Conservation (phyloP, 768 basidiomycete genomes). For the Mycena polygramma region DNA sequence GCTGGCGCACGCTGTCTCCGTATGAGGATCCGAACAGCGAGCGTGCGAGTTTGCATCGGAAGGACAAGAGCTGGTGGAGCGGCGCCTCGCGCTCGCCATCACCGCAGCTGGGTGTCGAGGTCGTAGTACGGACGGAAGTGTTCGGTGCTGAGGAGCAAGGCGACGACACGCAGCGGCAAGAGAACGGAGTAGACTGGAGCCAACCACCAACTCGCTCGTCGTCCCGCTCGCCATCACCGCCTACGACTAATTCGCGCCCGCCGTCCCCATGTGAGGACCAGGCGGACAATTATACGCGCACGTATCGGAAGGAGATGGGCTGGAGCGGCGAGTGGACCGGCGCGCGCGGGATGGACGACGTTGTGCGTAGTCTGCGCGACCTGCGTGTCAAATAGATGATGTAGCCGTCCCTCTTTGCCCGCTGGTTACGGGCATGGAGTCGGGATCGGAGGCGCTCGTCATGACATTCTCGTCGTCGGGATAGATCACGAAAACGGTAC, state of each 20-base stretch:
- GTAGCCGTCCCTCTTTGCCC: not conserved
- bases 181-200: too few relatives aligned
- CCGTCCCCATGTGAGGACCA: not conserved
- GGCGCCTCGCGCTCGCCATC: constrained; percentile 1
- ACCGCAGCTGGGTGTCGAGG: too few relatives aligned
- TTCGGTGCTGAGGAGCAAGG: too few relatives aligned
- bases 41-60: not conserved
- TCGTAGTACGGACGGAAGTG: too few relatives aligned
- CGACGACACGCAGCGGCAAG: too few relatives aligned
- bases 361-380: constrained; percentile 10
- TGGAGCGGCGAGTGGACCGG: constrained; percentile 28
- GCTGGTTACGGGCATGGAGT: too few relatives aligned
- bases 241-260: not conserved
- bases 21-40: not conserved
- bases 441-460: too few relatives aligned
- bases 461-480: too few relatives aligned
- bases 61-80: constrained; percentile 16
- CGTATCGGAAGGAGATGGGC: not conserved
- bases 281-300: not conserved
- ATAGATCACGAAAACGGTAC: too few relatives aligned
- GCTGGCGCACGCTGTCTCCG: not conserved
- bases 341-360: constrained; percentile 20
- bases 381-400: constrained; percentile 1
- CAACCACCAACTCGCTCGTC: not conserved
- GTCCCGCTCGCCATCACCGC: not conserved